Evolutionary conservation across 768 basidiomycete genomes (phyloP), one percentile per base, ranked within the genome.

Genomic region (Phlebiopsis flavidoalba): DNA sequence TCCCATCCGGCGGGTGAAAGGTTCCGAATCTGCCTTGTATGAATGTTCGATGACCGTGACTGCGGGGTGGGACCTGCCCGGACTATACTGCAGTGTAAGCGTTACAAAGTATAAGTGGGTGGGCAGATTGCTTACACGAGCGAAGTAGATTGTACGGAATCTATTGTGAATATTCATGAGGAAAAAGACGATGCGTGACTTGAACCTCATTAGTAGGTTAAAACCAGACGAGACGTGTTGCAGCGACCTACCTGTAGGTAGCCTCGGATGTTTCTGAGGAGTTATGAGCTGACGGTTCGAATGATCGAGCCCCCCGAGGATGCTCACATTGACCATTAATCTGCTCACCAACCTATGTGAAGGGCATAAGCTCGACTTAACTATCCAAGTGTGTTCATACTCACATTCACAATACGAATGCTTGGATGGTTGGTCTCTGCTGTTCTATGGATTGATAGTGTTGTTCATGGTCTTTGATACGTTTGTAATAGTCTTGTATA

Each of bases 121-220:
- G 19, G n/a, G n/a, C 43, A 8, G 2, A 31, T 31, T 31, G 72
- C 91, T 62, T 70, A 97, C 95, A 45, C 96, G 79, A 5, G 96
- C 96, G 75, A 99, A 98, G 73, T 95, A 98, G 64, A 99, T 99
- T 51, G 89, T 94, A 21, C 96, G 82, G 70, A 87, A 91, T 63
- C 83, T 81, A 69, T 95, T 98, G 75, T 99, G 96, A 52, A 99
- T 98, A 72, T 99, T 99, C 97, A 98, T 98, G 49, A 99, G 79
- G 80, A 97, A 98, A 80, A 98, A 99, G 24, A 98, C 92, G 61
- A 98, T 95, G 61, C 96, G 79, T 1, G 93, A 93, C 87, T 31
- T 31, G 26, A 31, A 31, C 6, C 26, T 98, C 14, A 40, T 26
- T 19, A 33, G 48, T 17, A 31, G 21, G 35, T 21, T 45, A 21